Conservation (phyloP, 345 rosid genomes). For the Eucalyptus virginea region DNA sequence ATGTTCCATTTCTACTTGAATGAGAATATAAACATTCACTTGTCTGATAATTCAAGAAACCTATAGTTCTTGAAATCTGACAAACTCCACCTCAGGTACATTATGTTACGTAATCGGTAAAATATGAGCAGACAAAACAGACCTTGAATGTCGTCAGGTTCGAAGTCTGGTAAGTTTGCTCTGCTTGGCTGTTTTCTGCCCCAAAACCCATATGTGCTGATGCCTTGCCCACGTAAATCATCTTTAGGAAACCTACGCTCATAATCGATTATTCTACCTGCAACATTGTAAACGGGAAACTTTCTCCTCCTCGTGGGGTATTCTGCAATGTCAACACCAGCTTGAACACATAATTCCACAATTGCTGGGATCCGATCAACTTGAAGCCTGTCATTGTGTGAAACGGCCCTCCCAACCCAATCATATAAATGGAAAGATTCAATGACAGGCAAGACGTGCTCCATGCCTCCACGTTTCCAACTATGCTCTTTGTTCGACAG, state of each 20-base stretch:
- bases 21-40: neutral
- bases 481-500: constrained; percentile 24
- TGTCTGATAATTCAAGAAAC: neutral
- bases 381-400: constrained; percentile 29
- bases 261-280: constrained; percentile 30
- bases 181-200: constrained; percentile 6
- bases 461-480: constrained; percentile 23
- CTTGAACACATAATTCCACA: constrained; percentile 42
- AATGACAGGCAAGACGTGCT: constrained; percentile 20
- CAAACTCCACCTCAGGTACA: neutral
- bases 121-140: neutral
- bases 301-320: constrained; percentile 35
- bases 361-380: constrained; percentile 40
- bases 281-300: constrained; percentile 23
- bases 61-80: neutral
- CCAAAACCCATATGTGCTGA: constrained; percentile 33
- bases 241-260: constrained; percentile 34
- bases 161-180: neutral
- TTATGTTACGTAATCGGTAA: neutral
- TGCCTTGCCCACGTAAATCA: constrained; percentile 22
- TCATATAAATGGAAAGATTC: constrained; percentile 47
- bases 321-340: constrained; percentile 31
- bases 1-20: neutral
- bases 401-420: constrained; percentile 40
- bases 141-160: constrained; percentile 13